Evolutionary conservation across 805 yeast genomes (phyloP).

Genomic region (Vanderwaltozyma verrucispora): DNA sequence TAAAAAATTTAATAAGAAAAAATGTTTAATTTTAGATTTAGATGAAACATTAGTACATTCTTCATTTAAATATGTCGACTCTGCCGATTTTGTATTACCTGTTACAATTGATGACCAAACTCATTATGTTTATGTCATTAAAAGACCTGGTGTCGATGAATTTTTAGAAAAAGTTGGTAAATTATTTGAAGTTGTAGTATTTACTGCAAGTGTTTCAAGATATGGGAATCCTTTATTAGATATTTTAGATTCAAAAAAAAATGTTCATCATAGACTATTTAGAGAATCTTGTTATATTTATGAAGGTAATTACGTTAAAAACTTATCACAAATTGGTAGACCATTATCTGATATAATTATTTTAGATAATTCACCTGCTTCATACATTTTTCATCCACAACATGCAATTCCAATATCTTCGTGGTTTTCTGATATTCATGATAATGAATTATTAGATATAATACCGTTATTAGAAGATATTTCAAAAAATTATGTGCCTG

Average conservation of each 20-base stretch:
- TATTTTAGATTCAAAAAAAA: constrained; percentile 63
- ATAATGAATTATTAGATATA: constrained; percentile 86
- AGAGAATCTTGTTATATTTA: constrained; percentile 90
- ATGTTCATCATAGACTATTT: constrained; percentile 84
- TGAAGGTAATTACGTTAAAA: constrained; percentile 92
- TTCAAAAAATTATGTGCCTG: constrained; percentile 60
- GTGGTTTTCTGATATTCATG: constrained; percentile 98
- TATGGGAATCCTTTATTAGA: constrained; percentile 95
- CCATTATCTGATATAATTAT: constrained; percentile 79
- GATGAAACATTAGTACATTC: constrained; percentile 97
- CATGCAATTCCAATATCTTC: constrained; percentile 95
- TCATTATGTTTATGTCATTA: constrained; percentile 92
- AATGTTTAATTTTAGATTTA: constrained; percentile 82
- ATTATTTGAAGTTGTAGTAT: constrained; percentile 88
- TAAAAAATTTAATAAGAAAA: constrained; percentile 44
- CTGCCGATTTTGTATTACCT: constrained; percentile 94
- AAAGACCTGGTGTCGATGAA: constrained; percentile 97
- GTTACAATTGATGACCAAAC: constrained; percentile 78
- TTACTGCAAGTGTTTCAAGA: constrained; percentile 91
- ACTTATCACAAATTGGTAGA: constrained; percentile 87
- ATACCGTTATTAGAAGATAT: constrained; percentile 85
- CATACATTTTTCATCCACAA: constrained; percentile 96
- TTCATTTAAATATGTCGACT: constrained; percentile 79
- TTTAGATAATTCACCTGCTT: constrained; percentile 95
- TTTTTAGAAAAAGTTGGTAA: constrained; percentile 76